Evolutionary conservation across 208 protist genomes (phyloP), one percentile per base, ranked within the genome.

Genomic region (Phytomonas francai): DNA sequence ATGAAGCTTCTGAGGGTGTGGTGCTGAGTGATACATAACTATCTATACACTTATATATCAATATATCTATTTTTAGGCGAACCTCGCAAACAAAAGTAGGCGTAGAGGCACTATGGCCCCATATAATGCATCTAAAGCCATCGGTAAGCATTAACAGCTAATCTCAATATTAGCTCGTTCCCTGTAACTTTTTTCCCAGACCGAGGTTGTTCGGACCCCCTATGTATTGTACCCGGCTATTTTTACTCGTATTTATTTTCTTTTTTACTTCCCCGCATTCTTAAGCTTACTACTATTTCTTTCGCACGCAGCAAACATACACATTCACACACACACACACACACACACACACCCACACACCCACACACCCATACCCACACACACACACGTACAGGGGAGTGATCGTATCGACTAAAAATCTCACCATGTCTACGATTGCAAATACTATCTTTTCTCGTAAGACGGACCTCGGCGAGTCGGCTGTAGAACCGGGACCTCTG

Each of bases 401-500:
- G n/a, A n/a, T n/a, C 8, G 12, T 63, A 42, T 63, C 28, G 30
- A 11, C 49, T 70, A 25, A 27, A 22, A 27, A 60, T 30, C 30
- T 11, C 28, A 60, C 57, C 11, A 34, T 60, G 30, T 60, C 30
- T 34, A 11, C 57, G 30, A 60, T 12, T 11, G 9, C 57, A 60
- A 57, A 57, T 25, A 60, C 7, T 9, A 34, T 60, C 9, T 60
- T 60, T 9, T 60, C 30, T 4, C 7, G 30, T 4, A 60, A 59
- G 27, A 14, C 56, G 27, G 56, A 59, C 56, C n/a, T 59, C 27
- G 28, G 12, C 12, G 45, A 54, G 30, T 57, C 63, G 19, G 57
- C 62, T 0, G 67, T n/a, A 22, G 65, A 60, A 64, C 51, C 25
- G 12, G 71, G 67, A 9, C 42, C 68, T 0, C 28, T 56, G 22